Evolutionary conservation across 106 monocot genomes (phyloP), one percentile per base, ranked within the genome.

Genomic region (Dendrobium nobile): DNA sequence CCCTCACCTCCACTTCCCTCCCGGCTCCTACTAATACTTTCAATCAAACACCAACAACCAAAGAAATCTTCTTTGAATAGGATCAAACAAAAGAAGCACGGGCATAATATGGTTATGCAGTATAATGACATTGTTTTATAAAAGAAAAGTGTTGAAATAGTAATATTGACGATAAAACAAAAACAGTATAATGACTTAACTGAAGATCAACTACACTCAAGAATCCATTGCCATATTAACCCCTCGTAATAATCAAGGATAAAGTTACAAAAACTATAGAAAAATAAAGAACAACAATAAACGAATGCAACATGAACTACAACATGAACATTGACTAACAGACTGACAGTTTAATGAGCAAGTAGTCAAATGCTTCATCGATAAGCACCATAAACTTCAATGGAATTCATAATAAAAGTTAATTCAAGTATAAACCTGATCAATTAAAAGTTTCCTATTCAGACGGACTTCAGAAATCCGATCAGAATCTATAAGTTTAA

Each of bases 401-500:
- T 8, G 42, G 5, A 74, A 18, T 5, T 5, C 74, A 43, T 74
- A 43, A n/a, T 74, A 43, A 74, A 74, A 74, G 24, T 17, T 19
- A 22, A 70, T 70, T 26, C 47, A 48, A 51, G 24, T 22, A 76
- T 24, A 27, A 76, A 98, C 99, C 89, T 99, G 88, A 86, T 99
- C 90, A 84, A 95, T 91, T 73, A 99, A 82, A 27, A 79, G 67
- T 76, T 95, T 99, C 80, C 79, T 85, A 81, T 99, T 82, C 43
- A 99, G 73, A 84, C n/a, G 77, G 16, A 93, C 99, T 87, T 87
- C 67, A 82, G 55, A 91, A 54, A 99, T 88, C 27, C 93, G 80
- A 67, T 84, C 84, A 41, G 79, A 58, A 88, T 95, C 95, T 20
- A 95, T 99, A 13, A 99, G 87, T 80, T 99, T 99, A 47, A 95